These are phyloP conservation scores for Microbotryum saponariae DNA, from an alignment of 1,284 basidiomycete species.

Conservation along the genomic window DNA sequence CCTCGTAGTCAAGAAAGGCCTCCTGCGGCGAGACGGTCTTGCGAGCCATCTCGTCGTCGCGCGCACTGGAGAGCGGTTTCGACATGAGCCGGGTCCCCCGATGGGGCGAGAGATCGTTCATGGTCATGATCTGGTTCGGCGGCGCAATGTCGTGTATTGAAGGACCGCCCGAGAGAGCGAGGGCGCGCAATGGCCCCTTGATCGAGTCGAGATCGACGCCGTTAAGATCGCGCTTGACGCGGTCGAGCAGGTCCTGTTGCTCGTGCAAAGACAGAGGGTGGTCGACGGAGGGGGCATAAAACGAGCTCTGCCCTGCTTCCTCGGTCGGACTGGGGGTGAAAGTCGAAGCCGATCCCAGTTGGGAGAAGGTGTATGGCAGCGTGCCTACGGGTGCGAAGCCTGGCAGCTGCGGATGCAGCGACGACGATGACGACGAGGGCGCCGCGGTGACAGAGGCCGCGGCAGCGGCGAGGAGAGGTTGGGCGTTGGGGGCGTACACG, in stretches of 20 bases:
- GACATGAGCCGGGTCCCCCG: not conserved
- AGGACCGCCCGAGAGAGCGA: conserved; percentile 11
- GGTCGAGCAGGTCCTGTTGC: conserved; percentile 27
- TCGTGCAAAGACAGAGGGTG: conserved; percentile 26
- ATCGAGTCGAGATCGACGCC: conserved; percentile 23
- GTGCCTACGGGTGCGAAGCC: too few relatives aligned
- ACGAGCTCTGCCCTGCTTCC: too few relatives aligned
- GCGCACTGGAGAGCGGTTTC: conserved; percentile 4
- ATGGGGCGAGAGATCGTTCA: not conserved
- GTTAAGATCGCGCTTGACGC: conserved; percentile 23
- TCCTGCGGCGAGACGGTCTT: conserved; percentile 31
- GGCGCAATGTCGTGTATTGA: too few relatives aligned
- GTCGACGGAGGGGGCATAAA: conserved; percentile 4
- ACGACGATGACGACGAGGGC: too few relatives aligned
- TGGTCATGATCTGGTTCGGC: not conserved
- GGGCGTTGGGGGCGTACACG: too few relatives aligned
- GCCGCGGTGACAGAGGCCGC: too few relatives aligned
- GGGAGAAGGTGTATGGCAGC: too few relatives aligned
- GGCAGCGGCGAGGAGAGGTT: too few relatives aligned
- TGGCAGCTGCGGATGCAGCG: too few relatives aligned
- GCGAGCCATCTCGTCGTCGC: not conserved
- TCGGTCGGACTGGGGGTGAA: too few relatives aligned
- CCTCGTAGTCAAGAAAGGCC: conserved; percentile 31
- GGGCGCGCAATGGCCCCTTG: conserved; percentile 26
- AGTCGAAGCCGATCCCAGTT: too few relatives aligned